Conservation (phyloP, 148 eudicot genomes). For the Cornus florida region DNA sequence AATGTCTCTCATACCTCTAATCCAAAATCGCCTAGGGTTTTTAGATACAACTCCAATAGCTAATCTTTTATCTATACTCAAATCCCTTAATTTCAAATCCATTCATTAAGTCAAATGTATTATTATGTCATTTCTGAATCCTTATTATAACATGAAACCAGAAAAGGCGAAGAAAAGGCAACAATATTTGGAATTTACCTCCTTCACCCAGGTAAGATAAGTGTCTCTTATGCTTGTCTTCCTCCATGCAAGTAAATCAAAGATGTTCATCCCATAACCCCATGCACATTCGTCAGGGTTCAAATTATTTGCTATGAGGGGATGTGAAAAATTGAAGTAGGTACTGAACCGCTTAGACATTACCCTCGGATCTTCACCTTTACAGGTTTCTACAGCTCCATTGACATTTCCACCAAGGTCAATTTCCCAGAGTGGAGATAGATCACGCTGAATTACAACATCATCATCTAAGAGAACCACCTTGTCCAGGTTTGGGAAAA, state of each 20-base stretch:
- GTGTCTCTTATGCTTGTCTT: slow-evolving; percentile 79
- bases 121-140: no score
- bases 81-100: no score
- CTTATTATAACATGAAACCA: background rate
- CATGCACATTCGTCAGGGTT: slow-evolving; percentile 95
- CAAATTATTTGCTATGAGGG: slow-evolving; percentile 71
- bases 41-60: no score
- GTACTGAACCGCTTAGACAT: slow-evolving; percentile 90
- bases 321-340: slow-evolving; percentile 97
- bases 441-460: slow-evolving; percentile 89
- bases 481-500: slow-evolving; percentile 89
- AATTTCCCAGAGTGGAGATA: slow-evolving; percentile 91
- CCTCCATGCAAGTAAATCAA: slow-evolving; percentile 93
- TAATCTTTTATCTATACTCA: no score
- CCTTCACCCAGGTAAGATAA: slow-evolving; percentile 91
- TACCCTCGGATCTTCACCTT: slow-evolving; percentile 91
- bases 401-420: slow-evolving; percentile 91
- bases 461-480: slow-evolving; percentile 96
- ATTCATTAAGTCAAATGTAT: no score
- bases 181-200: slow-evolving; percentile 46
- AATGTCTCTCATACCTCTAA: no score
- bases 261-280: slow-evolving; percentile 99
- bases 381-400: slow-evolving; percentile 99
- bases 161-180: background rate
- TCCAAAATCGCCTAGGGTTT: no score